Base-by-base conservation (phyloP, 306 rosid genomes). In the Geum urbanum region DNA sequence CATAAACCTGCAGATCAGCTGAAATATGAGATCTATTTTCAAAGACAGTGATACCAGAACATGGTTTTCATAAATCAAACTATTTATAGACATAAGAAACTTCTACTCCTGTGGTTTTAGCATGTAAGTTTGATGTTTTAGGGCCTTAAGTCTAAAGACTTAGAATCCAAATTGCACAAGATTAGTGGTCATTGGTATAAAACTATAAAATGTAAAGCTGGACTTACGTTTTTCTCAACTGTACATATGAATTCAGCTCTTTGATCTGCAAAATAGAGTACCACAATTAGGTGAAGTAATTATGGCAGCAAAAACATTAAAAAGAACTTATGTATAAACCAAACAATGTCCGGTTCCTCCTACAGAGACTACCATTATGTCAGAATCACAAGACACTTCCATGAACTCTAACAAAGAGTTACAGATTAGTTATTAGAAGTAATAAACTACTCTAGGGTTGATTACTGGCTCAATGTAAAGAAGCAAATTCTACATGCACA, bases 171-270 rank as follows among this genome's bases (percentile, higher is more conserved):
- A 19, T 4, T 47, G 51, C 0, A 11, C 5, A 39, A 40, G 14
- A 54, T 24, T 16, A 50, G 72, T 46, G 59, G 56, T 41, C 47
- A 75, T 68, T 44, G n/a, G 41, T 67, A 14, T 16, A 43, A 82
- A 66, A 71, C 46, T 67, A 14, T 16, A 43, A 82, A 66, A 71
- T 50, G 53, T 35, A 74, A 27, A 45, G 24, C 70, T 54, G 66
- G 75, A 80, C 92, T 90, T 83, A 90, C 98, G 97, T 89, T 87
- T 95, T 95, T 82, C 99, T 86, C 87, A 95, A 80, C 69, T 94
- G 95, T 72, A 95, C 95, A 67, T 86, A 91, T 54, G 96, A 89
- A 76, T 95, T 95, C 76, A 95, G 92, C 89, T 95, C 99, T 81
- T 95, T 95, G 88, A 95, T 91, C 99, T 95, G 91, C 84, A 85